Base-by-base conservation (phyloP, 495 filamentous ascomycete species). In the Entonaema liquescens region DNA sequence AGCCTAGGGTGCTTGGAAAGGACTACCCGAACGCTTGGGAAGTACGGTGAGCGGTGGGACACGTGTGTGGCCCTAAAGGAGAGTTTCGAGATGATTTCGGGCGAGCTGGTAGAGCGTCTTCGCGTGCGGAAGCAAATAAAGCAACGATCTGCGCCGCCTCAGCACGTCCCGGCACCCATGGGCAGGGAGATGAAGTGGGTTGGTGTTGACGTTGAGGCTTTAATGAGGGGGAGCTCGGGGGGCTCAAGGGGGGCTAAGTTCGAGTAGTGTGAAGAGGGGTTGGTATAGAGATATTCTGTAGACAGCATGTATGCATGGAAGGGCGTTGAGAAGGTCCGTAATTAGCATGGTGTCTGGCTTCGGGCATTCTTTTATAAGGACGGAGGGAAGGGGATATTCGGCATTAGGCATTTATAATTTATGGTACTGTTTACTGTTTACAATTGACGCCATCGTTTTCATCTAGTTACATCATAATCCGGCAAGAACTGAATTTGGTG, bases 1-100 rank as follows among this genome's bases (percentile, higher is more conserved):
- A 85, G 82, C 25, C 50, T 86, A 1, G 74, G 74, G 3, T 82
- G 82, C 9, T 59, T 88, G 6, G 80, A 82, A 23, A 78, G 77
- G 13, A 81, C 84, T 11, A 72, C 70, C 23, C 76, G 80, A 6
- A 83, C 82, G 5, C 72, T 88, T 13, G 76, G 78, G 21, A 79
- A 77, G 50, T 86, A 83, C 67, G 84, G 85, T 28, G 79, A 83
- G 49, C 77, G 84, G 5, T 88, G 85, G 85, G 79, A 84, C 13
- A 77, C 83, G 59, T 81, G 81, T 6, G 67, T 80, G 28, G 70
- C 80, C 9, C 74, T 87, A 0, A 76, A 75, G 54, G 70, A 74
- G 40, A 82, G 70, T 26, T 88, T 86, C 57, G 83, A 86, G 40
- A 68, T 69, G 50, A 75, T 76, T 2, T 81, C 80, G 3, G 73